A percentile compares a stretch with the other conserved stretches of the same genome.
These are phyloP conservation scores for Pythium angustatum DNA, from an alignment of 352 stramenopile species.

Conservation along the genomic window DNA sequence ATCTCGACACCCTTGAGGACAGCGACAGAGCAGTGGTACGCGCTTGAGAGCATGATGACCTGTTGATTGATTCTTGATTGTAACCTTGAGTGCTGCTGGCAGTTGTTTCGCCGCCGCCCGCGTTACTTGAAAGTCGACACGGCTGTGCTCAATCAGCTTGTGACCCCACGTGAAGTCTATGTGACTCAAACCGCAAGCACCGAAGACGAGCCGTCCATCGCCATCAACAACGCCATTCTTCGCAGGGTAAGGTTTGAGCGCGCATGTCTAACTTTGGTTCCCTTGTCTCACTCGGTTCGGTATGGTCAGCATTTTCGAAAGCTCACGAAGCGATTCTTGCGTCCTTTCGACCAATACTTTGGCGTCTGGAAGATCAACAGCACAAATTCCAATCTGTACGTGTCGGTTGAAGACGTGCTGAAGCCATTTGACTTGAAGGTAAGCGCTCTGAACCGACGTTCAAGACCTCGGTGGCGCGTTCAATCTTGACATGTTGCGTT, in stretches of 20 bases:
- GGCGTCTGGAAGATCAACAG: constrained; percentile 72
- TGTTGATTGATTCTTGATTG: neutral
- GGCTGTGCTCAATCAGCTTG: constrained; percentile 65
- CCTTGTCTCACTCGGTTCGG: too few relatives aligned
- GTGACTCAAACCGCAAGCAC: constrained; percentile 48
- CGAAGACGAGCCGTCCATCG: constrained; percentile 66
- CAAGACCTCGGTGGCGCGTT: neutral
- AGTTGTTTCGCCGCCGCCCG: constrained; percentile 61
- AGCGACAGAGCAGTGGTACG: constrained; percentile 44
- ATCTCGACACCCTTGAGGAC: constrained; percentile 42
- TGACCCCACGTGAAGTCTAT: constrained; percentile 48
- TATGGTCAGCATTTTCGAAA: constrained; percentile 73
- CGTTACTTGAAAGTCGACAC: constrained; percentile 57
- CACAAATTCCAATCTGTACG: constrained; percentile 65
- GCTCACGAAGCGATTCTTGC: constrained; percentile 83
- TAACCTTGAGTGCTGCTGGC: neutral
- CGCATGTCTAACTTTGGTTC: neutral
- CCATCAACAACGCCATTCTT: constrained; percentile 87
- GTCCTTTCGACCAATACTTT: constrained; percentile 88
- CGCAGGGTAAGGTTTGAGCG: constrained; percentile 45
- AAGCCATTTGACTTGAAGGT: constrained; percentile 71
- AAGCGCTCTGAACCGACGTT: neutral
- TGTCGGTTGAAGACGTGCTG: constrained; percentile 66
- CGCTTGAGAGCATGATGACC: constrained; percentile 13
- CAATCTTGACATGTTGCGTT: neutral